These are phyloP conservation scores for Lasiodiplodia hormozganensis DNA, from an alignment of 2,329 filamentous ascomycete species.

Conservation along the genomic window DNA sequence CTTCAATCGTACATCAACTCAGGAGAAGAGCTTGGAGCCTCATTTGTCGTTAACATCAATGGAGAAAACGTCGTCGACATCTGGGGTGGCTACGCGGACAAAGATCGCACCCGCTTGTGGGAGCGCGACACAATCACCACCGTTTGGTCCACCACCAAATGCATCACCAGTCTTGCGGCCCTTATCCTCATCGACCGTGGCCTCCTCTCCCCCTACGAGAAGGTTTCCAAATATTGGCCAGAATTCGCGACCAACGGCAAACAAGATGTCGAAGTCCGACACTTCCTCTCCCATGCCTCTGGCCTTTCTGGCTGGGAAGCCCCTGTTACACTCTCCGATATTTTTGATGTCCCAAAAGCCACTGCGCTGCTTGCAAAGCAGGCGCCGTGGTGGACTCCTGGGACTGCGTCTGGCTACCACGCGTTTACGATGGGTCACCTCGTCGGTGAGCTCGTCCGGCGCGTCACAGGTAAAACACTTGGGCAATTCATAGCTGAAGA, in stretches of 20 bases:
- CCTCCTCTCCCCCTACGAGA: constrained; percentile 37
- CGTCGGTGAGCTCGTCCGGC: constrained; percentile 3
- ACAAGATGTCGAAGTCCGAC: constrained; percentile 38
- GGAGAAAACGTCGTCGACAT: constrained; percentile 55
- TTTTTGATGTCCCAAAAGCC: constrained; percentile 4
- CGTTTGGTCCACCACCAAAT: constrained; percentile 40
- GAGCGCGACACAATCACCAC: constrained; percentile 36
- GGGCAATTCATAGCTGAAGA: constrained; percentile 9
- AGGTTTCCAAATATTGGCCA: constrained; percentile 43
- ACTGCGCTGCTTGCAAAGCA: constrained; percentile 15
- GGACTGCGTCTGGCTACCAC: constrained; percentile 15
- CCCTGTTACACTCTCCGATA: background rate
- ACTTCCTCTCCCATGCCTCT: constrained; percentile 24
- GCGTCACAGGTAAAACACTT: background rate
- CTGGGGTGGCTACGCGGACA: constrained; percentile 52
- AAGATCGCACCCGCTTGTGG: constrained; percentile 44
- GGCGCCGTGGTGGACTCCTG: constrained; percentile 10
- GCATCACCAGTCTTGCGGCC: constrained; percentile 37
- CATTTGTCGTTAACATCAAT: constrained; percentile 50
- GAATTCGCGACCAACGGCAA: constrained; percentile 45
- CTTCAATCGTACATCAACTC: constrained; percentile 46
- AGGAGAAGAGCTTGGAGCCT: constrained; percentile 55
- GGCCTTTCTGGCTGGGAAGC: constrained; percentile 22
- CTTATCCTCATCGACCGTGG: constrained; percentile 39
- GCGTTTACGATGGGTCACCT: constrained; percentile 8